Evolutionary conservation across 495 filamentous ascomycete species (phyloP).

Genomic region (Talaromyces borbonicus): DNA sequence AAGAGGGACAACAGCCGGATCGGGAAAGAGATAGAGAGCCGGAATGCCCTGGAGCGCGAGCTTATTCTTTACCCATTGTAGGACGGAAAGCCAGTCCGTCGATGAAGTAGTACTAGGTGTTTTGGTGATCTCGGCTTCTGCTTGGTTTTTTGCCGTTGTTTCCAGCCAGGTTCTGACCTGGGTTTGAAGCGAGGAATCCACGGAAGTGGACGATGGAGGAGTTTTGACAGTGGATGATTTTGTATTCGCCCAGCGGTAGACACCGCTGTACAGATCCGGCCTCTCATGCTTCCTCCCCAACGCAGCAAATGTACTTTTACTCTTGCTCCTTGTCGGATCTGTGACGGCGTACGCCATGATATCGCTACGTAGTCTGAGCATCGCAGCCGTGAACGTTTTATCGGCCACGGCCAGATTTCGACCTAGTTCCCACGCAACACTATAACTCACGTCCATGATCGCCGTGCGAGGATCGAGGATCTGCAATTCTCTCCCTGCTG

Average conservation of each 20-base stretch:
- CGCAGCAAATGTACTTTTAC: slow-evolving; percentile 55
- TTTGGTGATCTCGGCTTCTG: background rate
- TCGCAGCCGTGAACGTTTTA: slow-evolving; percentile 13
- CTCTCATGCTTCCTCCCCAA: slow-evolving; percentile 51
- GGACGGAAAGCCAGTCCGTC: slow-evolving; percentile 26
- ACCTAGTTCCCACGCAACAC: slow-evolving; percentile 38
- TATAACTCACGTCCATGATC: slow-evolving; percentile 41
- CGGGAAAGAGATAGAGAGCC: slow-evolving; percentile 30
- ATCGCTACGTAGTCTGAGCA: slow-evolving; percentile 15
- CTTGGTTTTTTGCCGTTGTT: background rate
- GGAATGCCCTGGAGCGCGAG: slow-evolving; percentile 25
- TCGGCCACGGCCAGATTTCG: slow-evolving; percentile 22
- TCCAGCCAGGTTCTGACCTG: background rate
- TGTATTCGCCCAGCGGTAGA: background rate
- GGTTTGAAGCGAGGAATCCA: background rate
- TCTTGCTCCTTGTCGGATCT: background rate
- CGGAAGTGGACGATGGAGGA: no score
- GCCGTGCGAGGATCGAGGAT: slow-evolving; percentile 32
- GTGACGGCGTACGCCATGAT: background rate
- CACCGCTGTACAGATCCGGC: background rate
- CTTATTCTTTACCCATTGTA: slow-evolving; percentile 26
- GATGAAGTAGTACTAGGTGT: slow-evolving; percentile 10
- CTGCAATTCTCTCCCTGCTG: slow-evolving; percentile 20
- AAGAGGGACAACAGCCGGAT: slow-evolving; percentile 25
- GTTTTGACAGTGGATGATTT: background rate